Conservation (phyloP, 176 grass and related monocot genomes). For the Cymbopogon citratus region DNA sequence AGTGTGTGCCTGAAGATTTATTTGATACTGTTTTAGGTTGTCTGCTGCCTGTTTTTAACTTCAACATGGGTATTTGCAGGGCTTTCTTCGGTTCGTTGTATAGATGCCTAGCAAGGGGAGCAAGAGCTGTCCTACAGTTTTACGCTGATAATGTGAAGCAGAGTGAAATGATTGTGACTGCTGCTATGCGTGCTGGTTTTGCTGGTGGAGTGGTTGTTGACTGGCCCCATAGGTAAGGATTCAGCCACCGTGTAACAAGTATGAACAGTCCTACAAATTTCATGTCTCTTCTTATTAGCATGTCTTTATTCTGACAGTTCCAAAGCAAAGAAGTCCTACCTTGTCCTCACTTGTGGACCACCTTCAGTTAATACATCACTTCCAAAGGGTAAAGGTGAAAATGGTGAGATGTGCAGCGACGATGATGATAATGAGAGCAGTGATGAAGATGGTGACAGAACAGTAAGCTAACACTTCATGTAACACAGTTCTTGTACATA, state of each 20-base stretch:
- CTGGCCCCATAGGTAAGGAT: constrained; percentile 81
- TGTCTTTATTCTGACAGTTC: constrained; percentile 50
- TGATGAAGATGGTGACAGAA: constrained; percentile 54
- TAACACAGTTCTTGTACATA: neutral
- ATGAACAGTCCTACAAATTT: neutral
- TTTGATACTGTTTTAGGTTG: neutral
- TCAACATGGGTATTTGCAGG: constrained; percentile 43
- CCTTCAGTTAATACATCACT: constrained; percentile 58
- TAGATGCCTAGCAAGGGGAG: constrained; percentile 91
- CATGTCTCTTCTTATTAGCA: neutral
- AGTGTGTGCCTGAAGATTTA: constrained; percentile 47
- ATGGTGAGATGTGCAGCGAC: constrained; percentile 78
- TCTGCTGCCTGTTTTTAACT: neutral
- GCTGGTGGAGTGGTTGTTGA: constrained; percentile 88
- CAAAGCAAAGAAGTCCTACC: constrained; percentile 93
- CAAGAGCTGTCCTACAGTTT: constrained; percentile 89
- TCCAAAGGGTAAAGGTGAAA: constrained; percentile 80
- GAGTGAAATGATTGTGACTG: constrained; percentile 92
- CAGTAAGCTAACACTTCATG: constrained; percentile 38
- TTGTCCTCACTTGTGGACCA: constrained; percentile 88
- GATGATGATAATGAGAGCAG: constrained; percentile 43
- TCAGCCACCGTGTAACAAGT: neutral
- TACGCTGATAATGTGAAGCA: constrained; percentile 96
- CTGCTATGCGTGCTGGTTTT: constrained; percentile 95
- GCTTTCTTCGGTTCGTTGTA: constrained; percentile 97